These are phyloP conservation scores for Haplosporangium sp. DNA, from an alignment of 371 early-diverging fungal genomes.

Conservation along the genomic window DNA sequence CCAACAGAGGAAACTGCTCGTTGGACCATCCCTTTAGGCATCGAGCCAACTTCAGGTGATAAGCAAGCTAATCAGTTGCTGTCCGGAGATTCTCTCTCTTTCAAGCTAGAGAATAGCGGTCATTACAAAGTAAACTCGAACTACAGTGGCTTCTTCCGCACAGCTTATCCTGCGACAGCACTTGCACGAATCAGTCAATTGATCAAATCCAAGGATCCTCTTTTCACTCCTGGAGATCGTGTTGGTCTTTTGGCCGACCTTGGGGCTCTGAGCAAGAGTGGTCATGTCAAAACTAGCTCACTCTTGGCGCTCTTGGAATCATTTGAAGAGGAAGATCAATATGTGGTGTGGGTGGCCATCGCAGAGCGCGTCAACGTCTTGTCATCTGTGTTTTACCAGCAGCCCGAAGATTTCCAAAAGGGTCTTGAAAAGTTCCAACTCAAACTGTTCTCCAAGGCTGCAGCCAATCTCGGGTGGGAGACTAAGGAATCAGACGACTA, in stretches of 20 bases:
- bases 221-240: constrained; percentile 72
- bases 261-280: constrained; percentile 68
- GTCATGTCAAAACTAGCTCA: constrained; percentile 66
- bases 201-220: constrained; percentile 62
- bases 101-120: constrained; percentile 59
- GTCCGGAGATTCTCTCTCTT: constrained; percentile 60
- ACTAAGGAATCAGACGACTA: constrained; percentile 59
- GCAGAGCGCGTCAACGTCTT: constrained; percentile 60
- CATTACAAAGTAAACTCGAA: constrained; percentile 69
- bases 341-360: constrained; percentile 74
- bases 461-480: constrained; percentile 71
- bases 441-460: constrained; percentile 65
- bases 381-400: constrained; percentile 61
- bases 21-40: constrained; percentile 74
- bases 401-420: constrained; percentile 60
- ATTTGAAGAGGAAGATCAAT: constrained; percentile 73
- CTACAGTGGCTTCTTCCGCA: constrained; percentile 75
- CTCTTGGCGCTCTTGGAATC: constrained; percentile 69
- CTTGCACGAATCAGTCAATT: constrained; percentile 67
- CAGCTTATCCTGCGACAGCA: constrained; percentile 72
- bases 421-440: constrained; percentile 61
- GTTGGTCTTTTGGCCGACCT: constrained; percentile 80
- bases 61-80: constrained; percentile 57
- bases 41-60: constrained; percentile 52
- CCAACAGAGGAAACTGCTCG: constrained; percentile 71